Base-by-base conservation (phyloP, 108 stramenopile genomes). In the Skeletonema potamos region DNA sequence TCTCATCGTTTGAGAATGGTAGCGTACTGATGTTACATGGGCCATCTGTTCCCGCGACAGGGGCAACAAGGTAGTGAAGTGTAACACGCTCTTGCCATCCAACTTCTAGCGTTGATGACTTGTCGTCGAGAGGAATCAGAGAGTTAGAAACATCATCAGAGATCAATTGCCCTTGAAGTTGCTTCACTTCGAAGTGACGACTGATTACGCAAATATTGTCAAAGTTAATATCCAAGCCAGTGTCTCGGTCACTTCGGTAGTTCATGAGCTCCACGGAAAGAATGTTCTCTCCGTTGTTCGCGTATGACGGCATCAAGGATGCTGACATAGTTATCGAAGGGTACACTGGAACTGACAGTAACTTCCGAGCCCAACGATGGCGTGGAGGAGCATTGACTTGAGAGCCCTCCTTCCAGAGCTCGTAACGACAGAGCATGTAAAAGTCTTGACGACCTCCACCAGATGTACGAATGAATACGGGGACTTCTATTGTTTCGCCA, bases 371-470 rank as follows among this genome's bases (percentile, higher is more conserved):
- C 91, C 91, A 92, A 65, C 69, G 68, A 67, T 59, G 84, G 56
- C 64, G 66, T 51, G 41, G 68, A n/a, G 54, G 39, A 20, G 39
- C 15, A 37, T 48, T 82, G 44, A 60, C 22, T 22, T 24, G 13
- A 54, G 54, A 44, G 6, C 64, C 56, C 37, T 82, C 43, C 37
- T 60, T 68, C 56, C 62, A 66, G 3, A 87, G 82, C 46, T 90
- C 89, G 62, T 92, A 94, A 7, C 91, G 88, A 55, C 83, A 90
- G 8, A 94, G 66, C 84, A 94, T 88, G 78, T 92, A 89, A 66
- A 92, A 89, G 13, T 86, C 86, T 66, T 91, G 87, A 44, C 85
- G 68, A 8, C 87, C 86, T 33, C 66, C 77, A 26, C 88, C 89
- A 7, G 85, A 86, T 18, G 89, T 88, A 41, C 91, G 83, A 61